phyloP scores from a whole-genome alignment of 345 rosid genomes.

The Sisymbrium altissimum region DNA sequence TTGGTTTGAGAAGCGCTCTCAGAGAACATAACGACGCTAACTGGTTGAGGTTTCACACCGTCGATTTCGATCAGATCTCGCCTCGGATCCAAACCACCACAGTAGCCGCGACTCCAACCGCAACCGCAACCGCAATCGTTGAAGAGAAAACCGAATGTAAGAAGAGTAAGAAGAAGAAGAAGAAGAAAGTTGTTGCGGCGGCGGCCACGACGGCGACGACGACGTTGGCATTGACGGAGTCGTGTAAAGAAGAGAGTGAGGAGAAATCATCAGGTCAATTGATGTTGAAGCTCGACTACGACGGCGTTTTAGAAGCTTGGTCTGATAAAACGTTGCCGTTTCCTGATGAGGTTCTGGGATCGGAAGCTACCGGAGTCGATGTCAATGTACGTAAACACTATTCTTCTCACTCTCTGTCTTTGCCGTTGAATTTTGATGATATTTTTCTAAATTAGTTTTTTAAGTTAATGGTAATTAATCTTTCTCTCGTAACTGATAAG shows the following conservation, averaged over 20 bases:
- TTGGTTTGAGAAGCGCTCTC: constrained; percentile 46
- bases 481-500: background rate
- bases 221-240: constrained; percentile 23
- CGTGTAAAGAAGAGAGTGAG: constrained; percentile 30
- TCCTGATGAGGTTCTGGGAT: constrained; percentile 44
- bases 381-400: constrained; percentile 64
- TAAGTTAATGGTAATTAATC: background rate
- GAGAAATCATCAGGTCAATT: constrained; percentile 33
- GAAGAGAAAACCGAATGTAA: background rate
- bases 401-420: constrained; percentile 20
- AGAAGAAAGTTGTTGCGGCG: constrained; percentile 35
- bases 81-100: constrained; percentile 39
- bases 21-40: constrained; percentile 43
- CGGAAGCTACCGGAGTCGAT: constrained; percentile 51
- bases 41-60: constrained; percentile 49
- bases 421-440: constrained; percentile 26
- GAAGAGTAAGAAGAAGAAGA: constrained; percentile 39
- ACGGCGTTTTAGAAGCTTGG: constrained; percentile 72
- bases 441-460: background rate
- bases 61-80: constrained; percentile 68
- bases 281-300: constrained; percentile 66
- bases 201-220: constrained; percentile 25
- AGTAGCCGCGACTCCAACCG: background rate
- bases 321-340: constrained; percentile 67
- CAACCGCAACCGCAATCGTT: background rate